Evolutionary conservation across 1,284 basidiomycete species (phyloP).

Genomic region (Pascua guehoae): DNA sequence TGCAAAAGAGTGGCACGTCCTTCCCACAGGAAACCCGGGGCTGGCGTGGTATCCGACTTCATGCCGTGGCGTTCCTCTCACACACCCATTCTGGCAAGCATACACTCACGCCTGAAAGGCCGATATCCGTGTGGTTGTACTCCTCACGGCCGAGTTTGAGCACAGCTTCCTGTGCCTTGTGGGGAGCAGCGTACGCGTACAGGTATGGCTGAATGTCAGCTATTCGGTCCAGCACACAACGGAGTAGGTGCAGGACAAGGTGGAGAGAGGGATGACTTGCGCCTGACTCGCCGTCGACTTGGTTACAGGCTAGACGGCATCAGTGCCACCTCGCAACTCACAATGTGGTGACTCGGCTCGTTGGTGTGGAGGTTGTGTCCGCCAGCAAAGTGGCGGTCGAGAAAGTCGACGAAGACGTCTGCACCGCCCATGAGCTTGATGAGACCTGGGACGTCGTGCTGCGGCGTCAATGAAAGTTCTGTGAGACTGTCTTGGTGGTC

Average conservation of each 20-base stretch:
- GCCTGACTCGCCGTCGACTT: no score
- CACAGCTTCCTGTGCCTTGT: constrained; percentile 66
- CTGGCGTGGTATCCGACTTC: no score
- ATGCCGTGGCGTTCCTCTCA: no score
- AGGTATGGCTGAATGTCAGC: constrained; percentile 59
- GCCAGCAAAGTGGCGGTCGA: constrained; percentile 73
- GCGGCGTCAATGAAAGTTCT: not conserved
- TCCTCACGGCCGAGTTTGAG: constrained; percentile 61
- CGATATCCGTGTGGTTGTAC: constrained; percentile 62
- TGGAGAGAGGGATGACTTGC: not conserved
- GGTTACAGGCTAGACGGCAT: no score
- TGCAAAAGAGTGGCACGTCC: no score
- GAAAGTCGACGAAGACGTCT: constrained; percentile 60
- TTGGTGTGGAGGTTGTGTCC: constrained; percentile 81
- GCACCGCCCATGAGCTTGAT: constrained; percentile 65
- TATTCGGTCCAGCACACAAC: no score
- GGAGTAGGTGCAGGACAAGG: no score
- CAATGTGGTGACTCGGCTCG: constrained; percentile 56
- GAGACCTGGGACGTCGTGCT: constrained; percentile 60
- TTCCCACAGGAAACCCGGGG: no score
- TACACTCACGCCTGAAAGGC: constrained; percentile 48
- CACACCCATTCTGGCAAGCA: no score
- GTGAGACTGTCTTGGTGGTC: no score
- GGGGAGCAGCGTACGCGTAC: constrained; percentile 66
- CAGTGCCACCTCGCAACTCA: constrained; percentile 13